A percentile compares a stretch with the other conserved stretches of the same genome.
phyloP scores from a whole-genome alignment of 257 asterid genomes.

The Agastache rugosa region DNA sequence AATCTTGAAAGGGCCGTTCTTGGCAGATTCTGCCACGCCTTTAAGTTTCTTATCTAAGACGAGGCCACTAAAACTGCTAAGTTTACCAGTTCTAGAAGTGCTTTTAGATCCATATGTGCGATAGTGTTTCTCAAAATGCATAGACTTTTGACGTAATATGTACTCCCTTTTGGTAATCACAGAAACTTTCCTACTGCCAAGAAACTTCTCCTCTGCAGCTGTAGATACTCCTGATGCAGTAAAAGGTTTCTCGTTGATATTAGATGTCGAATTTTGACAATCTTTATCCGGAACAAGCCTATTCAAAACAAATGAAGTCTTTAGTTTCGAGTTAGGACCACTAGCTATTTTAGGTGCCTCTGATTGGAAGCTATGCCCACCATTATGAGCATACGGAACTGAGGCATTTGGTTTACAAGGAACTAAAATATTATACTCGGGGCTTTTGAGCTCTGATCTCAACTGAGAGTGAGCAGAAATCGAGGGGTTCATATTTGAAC shows the following conservation, averaged over 20 bases:
- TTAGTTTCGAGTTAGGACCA: slow-evolving; percentile 45
- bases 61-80: slow-evolving; percentile 62
- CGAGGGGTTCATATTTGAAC: slow-evolving; percentile 45
- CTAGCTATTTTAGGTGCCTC: slow-evolving; percentile 48
- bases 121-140: slow-evolving; percentile 75
- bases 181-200: slow-evolving; percentile 67
- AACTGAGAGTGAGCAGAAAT: slow-evolving; percentile 47
- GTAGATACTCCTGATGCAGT: slow-evolving; percentile 57
- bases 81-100: slow-evolving; percentile 59
- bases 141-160: slow-evolving; percentile 73
- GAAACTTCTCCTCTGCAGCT: slow-evolving; percentile 63
- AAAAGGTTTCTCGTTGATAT: slow-evolving; percentile 56
- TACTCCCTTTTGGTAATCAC: slow-evolving; percentile 79
- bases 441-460: slow-evolving; percentile 49
- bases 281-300: slow-evolving; percentile 55
- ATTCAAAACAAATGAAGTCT: slow-evolving; percentile 42
- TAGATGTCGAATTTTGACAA: slow-evolving; percentile 44
- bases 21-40: slow-evolving; percentile 68
- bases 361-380: slow-evolving; percentile 54
- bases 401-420: slow-evolving; percentile 55
- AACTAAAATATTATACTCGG: slow-evolving; percentile 47
- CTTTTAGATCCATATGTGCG: slow-evolving; percentile 72
- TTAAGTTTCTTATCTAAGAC: slow-evolving; percentile 80
- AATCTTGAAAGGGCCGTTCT: slow-evolving; percentile 51
- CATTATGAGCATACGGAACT: slow-evolving; percentile 47